A percentile compares a stretch with the other conserved stretches of the same genome.
Evolutionary conservation across 1,284 basidiomycete genomes (phyloP).

Genomic region (Baeospora myosura): DNA sequence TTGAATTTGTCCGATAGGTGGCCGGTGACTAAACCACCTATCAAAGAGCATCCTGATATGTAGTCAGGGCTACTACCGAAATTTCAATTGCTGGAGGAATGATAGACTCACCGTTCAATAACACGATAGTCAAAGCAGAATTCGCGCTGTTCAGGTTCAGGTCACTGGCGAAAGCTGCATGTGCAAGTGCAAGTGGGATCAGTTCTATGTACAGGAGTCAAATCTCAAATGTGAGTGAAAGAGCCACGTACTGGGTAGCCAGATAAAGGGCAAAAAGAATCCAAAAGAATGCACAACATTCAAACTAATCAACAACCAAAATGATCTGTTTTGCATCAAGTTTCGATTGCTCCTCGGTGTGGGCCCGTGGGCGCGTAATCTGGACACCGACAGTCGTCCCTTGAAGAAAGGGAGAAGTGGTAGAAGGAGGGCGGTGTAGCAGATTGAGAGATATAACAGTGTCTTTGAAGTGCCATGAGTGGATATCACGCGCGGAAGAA

Average conservation of each 20-base stretch:
- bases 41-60: constrained; percentile 20
- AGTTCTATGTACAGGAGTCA: too few relatives aligned
- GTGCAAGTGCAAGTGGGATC: too few relatives aligned
- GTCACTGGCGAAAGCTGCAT: constrained; percentile 19
- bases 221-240: background rate
- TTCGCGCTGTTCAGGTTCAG: constrained; percentile 20
- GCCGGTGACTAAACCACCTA: constrained; percentile 27
- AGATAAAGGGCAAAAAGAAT: constrained; percentile 27
- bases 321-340: constrained; percentile 20
- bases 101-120: constrained; percentile 21
- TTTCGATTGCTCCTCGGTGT: constrained; percentile 11
- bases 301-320: constrained; percentile 24
- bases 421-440: constrained; percentile 17
- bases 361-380: constrained; percentile 16
- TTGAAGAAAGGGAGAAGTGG: constrained; percentile 25
- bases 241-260: constrained; percentile 27
- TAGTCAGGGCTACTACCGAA: constrained; percentile 4
- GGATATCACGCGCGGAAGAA: constrained; percentile 24
- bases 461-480: constrained; percentile 21
- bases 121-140: constrained; percentile 21
- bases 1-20: constrained; percentile 28
- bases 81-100: constrained; percentile 7
- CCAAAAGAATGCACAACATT: constrained; percentile 29
- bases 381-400: constrained; percentile 25
- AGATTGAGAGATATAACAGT: constrained; percentile 23